Percentiles rank a stretch among this genome's conserved stretches.
Conservation (phyloP, 306 rosid genomes). For the Hippophae rhamnoides region DNA sequence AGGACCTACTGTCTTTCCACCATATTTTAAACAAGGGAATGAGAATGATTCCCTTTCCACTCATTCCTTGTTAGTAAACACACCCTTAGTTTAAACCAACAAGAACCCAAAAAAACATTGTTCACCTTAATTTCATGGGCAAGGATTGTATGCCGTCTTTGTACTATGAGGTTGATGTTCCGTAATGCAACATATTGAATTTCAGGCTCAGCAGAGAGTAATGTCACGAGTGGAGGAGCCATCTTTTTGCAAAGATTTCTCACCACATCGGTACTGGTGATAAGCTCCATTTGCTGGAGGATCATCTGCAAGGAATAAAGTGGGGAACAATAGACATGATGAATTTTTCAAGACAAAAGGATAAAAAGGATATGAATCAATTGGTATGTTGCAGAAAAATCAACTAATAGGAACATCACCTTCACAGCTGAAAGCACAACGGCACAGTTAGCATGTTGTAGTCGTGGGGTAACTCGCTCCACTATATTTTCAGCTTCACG, state of each 20-base stretch:
- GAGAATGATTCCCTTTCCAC: too few species aligned
- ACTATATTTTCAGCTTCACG: slow-evolving; percentile 98
- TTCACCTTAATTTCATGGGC: slow-evolving; percentile 99
- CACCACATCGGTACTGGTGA: slow-evolving; percentile 87
- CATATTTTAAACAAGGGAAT: too few species aligned
- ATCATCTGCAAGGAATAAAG: slow-evolving; percentile 62
- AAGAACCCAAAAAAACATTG: slow-evolving; percentile 1
- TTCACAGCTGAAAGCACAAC: slow-evolving; percentile 98
- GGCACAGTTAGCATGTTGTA: slow-evolving; percentile 98
- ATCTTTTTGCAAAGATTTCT: slow-evolving; percentile 99
- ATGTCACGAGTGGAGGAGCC: slow-evolving; percentile 99
- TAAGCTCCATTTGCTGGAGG: slow-evolving; percentile 99
- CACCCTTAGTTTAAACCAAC: slow-evolving; percentile 6
- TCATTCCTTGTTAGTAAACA: too few species aligned
- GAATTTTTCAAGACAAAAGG: slow-evolving; percentile 6
- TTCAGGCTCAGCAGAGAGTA: slow-evolving; percentile 98
- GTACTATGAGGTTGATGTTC: slow-evolving; percentile 96
- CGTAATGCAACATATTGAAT: slow-evolving; percentile 97
- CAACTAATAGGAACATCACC: slow-evolving; percentile 35
- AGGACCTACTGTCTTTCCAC: too few species aligned
- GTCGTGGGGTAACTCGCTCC: slow-evolving; percentile 95
- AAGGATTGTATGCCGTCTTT: slow-evolving; percentile 93
- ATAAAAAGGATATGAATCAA: too few species aligned
- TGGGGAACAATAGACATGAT: slow-evolving; percentile 16
- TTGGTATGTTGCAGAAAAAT: not conserved